Evolutionary conservation across 306 rosid genomes (phyloP).

Genomic region (Medicago lupulina): DNA sequence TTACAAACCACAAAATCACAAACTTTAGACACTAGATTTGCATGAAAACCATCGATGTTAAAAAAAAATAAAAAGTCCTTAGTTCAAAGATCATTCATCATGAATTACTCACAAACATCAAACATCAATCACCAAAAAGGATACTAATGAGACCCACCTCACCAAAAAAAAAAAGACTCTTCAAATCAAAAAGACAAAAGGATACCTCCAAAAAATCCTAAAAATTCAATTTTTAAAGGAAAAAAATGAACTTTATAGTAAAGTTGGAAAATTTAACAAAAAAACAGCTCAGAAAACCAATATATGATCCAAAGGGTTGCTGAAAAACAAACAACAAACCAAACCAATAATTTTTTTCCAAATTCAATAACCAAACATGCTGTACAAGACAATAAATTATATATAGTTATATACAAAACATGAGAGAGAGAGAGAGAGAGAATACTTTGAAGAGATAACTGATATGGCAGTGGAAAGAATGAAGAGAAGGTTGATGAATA

Average conservation of each 20-base stretch:
- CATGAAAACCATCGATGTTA: conserved; percentile 20
- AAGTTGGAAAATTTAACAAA: conserved; percentile 6
- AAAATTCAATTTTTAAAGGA: conserved; percentile 16
- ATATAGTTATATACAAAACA: neutral
- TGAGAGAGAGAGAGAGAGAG: conserved; percentile 46
- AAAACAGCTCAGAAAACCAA: conserved; percentile 34
- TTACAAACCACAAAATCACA: neutral
- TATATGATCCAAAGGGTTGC: conserved; percentile 35
- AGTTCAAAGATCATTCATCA: conserved; percentile 15
- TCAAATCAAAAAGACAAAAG: conserved; percentile 19
- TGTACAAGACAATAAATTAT: conserved; percentile 16
- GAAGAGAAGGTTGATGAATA: conserved; percentile 12
- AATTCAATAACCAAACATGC: conserved; percentile 36
- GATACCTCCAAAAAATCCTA: neutral
- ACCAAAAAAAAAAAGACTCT: neutral
- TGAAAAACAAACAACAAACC: conserved; percentile 38
- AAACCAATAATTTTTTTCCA: conserved; percentile 34
- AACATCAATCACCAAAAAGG: conserved; percentile 34
- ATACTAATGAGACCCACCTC: neutral
- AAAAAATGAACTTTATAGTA: conserved; percentile 22
- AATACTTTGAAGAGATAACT: conserved; percentile 36
- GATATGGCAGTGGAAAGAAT: conserved; percentile 17
- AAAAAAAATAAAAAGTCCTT: conserved; percentile 25
- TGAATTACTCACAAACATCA: conserved; percentile 27
- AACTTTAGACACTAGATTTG: conserved; percentile 33